Evolutionary conservation across 768 basidiomycete genomes (phyloP), one percentile per base, ranked within the genome.

Genomic region (Boletus subparvulus): DNA sequence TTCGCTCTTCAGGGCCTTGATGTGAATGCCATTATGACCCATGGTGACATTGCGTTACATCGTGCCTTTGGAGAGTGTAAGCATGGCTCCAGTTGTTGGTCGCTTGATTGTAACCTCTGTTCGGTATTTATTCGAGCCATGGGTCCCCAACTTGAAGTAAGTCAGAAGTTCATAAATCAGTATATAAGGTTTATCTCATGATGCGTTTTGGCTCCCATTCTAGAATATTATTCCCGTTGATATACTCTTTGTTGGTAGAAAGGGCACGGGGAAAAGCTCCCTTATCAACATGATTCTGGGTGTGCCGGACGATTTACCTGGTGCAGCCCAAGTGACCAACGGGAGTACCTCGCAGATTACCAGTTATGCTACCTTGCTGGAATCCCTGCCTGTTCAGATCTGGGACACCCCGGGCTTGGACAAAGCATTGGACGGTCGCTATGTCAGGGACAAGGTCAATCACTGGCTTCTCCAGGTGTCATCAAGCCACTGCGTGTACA

Each of bases 351-450:
- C 14, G 21, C 51, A 36, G 3, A 37, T 11, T 16, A 21, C 24
- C 8, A 44, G 51, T 14, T 46, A 46, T 30, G 43, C 52, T 8
- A 46, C 52, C 13, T 1, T 39, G 5, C 11, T 53, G 2, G 32
- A 13, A 1, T 13, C 33, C 12, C 8, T 28, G 7, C 51, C 17
- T 6, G 11, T 35, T 35, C 51, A 52, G 42, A 14, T 45, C n/a
- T 53, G 52, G 52, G 52, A 53, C 19, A 53, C 52, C 17, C 49
- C 37, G 1, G 49, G 49, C 26, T 41, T 50, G 13, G 49, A 50
- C 12, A 11, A 30, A 16, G 9, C 28, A 32, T 8, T 26, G 6
- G 47, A 49, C 9, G 2, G 17, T 7, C 35, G 10, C 12, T 3
- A 30, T 21, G 1, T 50, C 6, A 6, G 13, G 13, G 12, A 19